A percentile compares a stretch with the other conserved stretches of the same genome.
Conservation (phyloP, 257 asterid species). For the Capsicum baccatum region DNA sequence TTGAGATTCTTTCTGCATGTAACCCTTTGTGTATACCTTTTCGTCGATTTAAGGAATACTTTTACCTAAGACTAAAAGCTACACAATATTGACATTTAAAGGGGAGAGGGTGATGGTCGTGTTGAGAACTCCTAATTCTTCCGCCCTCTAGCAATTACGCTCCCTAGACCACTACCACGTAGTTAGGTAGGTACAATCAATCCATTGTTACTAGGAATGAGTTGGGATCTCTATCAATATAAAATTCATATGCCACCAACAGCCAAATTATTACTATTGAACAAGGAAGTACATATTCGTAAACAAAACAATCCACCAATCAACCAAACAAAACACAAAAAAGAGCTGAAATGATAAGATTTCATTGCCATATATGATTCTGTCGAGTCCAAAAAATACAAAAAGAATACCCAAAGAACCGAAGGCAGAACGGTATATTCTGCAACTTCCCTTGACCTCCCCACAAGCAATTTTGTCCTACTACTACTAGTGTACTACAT, state of each 20-base stretch:
- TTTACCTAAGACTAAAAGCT: no score
- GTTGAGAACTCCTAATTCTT: neutral
- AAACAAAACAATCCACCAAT: neutral
- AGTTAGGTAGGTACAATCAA: neutral
- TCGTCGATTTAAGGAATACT: neutral
- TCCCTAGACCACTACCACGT: neutral
- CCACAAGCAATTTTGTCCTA: neutral
- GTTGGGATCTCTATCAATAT: neutral
- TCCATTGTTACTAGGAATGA: neutral
- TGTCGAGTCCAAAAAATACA: slow-evolving; percentile 23
- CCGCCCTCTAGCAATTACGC: neutral
- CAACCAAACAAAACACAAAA: neutral
- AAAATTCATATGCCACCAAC: slow-evolving; percentile 5
- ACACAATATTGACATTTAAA: no score
- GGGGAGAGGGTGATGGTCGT: no score
- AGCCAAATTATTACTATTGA: neutral
- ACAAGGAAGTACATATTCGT: neutral
- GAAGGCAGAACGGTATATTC: slow-evolving; percentile 50
- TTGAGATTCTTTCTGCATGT: neutral
- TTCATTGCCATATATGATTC: neutral
- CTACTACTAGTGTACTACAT: slow-evolving; percentile 1
- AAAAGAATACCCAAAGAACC: neutral
- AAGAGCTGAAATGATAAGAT: neutral
- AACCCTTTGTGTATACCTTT: neutral
- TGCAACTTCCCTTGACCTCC: slow-evolving; percentile 29